These are phyloP conservation scores for Diddensiella santjacobensis DNA, from an alignment of 805 yeast species.

Conservation along the genomic window DNA sequence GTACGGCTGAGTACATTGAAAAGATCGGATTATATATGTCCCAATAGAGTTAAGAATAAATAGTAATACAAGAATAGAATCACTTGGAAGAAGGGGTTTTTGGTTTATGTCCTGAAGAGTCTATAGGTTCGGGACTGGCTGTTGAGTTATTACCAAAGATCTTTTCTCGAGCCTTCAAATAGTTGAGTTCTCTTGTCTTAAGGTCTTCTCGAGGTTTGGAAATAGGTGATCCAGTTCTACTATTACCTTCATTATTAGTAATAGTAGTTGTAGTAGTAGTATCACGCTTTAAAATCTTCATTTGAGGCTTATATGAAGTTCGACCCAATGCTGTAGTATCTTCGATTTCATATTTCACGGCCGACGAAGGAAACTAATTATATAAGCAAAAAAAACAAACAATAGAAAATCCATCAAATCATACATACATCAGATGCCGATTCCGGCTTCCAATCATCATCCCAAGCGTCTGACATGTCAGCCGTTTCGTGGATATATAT, in stretches of 20 bases:
- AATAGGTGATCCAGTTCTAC: background rate
- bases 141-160: conserved; percentile 16
- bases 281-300: conserved; percentile 20
- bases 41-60: no score
- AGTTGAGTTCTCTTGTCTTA: conserved; percentile 4
- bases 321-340: conserved; percentile 12
- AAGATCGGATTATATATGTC: no score
- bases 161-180: conserved; percentile 16
- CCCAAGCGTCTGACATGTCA: conserved; percentile 13
- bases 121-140: conserved; percentile 6
- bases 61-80: no score
- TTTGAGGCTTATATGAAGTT: conserved; percentile 20
- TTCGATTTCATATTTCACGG: conserved; percentile 11
- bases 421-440: background rate
- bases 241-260: background rate
- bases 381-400: background rate
- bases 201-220: background rate
- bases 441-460: conserved; percentile 15
- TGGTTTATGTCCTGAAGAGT: background rate
- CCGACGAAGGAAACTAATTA: background rate
- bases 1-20: no score
- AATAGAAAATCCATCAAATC: background rate
- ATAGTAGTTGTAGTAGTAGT: background rate
- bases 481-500: background rate
- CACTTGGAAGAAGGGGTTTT: no score